phyloP scores from a whole-genome alignment of 768 basidiomycete species.

The Suillus spraguei region DNA sequence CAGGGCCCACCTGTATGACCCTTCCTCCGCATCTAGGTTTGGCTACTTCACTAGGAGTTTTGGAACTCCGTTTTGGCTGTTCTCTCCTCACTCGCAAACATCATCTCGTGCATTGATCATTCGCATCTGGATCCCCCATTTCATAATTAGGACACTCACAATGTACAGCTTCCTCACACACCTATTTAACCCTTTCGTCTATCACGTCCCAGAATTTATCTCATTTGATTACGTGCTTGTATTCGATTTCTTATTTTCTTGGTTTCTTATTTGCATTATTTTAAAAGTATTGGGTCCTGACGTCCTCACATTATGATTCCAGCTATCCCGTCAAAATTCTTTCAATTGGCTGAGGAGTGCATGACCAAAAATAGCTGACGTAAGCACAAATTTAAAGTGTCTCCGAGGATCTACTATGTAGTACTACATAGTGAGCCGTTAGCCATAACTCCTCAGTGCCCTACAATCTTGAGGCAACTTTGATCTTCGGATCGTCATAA shows the following conservation, averaged over 20 bases:
- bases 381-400: not conserved
- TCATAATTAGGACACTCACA: slow-evolving; percentile 5
- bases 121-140: not conserved
- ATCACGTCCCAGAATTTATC: not conserved
- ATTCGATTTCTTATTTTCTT: not conserved
- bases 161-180: slow-evolving; percentile 7
- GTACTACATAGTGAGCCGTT: not conserved
- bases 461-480: not conserved
- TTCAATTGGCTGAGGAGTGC: no score
- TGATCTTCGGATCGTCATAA: not conserved
- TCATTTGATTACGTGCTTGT: not conserved
- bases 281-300: not conserved
- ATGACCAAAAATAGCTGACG: not conserved
- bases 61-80: not conserved
- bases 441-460: not conserved
- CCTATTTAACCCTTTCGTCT: not conserved
- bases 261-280: not conserved
- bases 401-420: not conserved
- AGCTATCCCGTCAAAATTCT: not conserved
- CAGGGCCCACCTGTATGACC: not conserved
- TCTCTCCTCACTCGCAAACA: not conserved
- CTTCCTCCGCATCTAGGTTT: not conserved
- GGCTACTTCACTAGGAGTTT: not conserved
- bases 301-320: not conserved
- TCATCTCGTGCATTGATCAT: slow-evolving; percentile 2